Percentiles rank a stretch among this genome's conserved stretches.
These are phyloP conservation scores for Murraya paniculata DNA, from an alignment of 345 rosid species.

Conservation along the genomic window DNA sequence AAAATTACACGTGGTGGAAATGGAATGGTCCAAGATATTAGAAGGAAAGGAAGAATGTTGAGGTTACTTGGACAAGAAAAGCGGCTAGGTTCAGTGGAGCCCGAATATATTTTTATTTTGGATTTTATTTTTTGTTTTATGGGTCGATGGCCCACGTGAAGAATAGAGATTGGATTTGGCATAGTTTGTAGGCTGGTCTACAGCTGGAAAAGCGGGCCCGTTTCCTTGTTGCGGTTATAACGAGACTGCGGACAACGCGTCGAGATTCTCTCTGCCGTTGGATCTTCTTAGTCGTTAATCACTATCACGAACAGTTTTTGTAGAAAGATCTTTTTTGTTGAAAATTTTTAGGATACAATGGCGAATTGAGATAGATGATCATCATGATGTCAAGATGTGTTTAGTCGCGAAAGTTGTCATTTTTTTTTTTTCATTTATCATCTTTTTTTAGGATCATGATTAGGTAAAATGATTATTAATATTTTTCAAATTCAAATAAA, in stretches of 20 bases:
- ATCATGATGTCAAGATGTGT: no score
- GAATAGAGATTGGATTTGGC: background rate
- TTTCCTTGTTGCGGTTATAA: background rate
- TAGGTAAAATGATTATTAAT: no score
- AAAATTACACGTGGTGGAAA: constrained; percentile 17
- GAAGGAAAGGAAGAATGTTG: background rate
- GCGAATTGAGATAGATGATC: no score
- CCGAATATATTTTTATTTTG: background rate
- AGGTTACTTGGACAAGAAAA: constrained; percentile 12
- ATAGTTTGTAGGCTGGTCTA: background rate
- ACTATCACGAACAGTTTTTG: background rate
- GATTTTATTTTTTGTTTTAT: background rate
- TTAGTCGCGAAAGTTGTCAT: no score
- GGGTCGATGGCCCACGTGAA: background rate
- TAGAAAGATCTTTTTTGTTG: background rate
- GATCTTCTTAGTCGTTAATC: background rate
- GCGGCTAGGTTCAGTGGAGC: constrained; percentile 26
- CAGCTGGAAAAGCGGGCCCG: background rate
- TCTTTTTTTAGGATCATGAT: no score
- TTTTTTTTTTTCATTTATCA: no score
- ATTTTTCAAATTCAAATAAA: no score
- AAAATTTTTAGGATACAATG: no score
- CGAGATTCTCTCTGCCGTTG: background rate
- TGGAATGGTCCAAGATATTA: background rate
- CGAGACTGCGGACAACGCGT: background rate